Evolutionary conservation across 345 rosid species (phyloP).

Genomic region (Aquilaria sinensis): DNA sequence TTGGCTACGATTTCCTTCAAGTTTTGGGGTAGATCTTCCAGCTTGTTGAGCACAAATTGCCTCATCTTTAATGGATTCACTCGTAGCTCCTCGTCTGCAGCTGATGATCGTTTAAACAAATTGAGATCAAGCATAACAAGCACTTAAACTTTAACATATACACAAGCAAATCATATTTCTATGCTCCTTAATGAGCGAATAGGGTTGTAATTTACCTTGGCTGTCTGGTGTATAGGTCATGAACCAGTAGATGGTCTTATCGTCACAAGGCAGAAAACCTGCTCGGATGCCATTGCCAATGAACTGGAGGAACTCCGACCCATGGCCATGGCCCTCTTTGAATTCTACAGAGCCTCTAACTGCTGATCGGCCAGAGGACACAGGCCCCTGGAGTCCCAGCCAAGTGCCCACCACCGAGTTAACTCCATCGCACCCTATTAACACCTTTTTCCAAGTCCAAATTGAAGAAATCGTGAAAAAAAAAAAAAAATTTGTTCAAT

Average conservation of each 20-base stretch:
- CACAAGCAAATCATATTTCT: no score
- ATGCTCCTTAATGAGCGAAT: no score
- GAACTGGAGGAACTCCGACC: slow-evolving; percentile 15
- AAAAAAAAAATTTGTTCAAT: no score
- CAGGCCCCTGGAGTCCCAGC: slow-evolving; percentile 50
- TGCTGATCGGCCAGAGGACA: slow-evolving; percentile 26
- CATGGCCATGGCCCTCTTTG: slow-evolving; percentile 29
- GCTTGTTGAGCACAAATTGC: slow-evolving; percentile 36
- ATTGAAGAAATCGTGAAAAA: neutral
- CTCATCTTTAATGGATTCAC: slow-evolving; percentile 29
- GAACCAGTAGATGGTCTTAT: slow-evolving; percentile 25
- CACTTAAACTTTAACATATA: neutral
- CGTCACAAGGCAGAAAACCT: slow-evolving; percentile 36
- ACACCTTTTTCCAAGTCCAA: slow-evolving; percentile 24
- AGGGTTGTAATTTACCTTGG: slow-evolving; percentile 16
- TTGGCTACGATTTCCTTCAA: slow-evolving; percentile 29
- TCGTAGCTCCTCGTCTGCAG: slow-evolving; percentile 19
- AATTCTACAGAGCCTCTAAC: slow-evolving; percentile 42
- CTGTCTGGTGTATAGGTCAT: slow-evolving; percentile 25
- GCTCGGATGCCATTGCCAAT: slow-evolving; percentile 28
- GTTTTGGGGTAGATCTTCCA: slow-evolving; percentile 28
- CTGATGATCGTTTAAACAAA: neutral
- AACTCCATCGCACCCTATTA: slow-evolving; percentile 74
- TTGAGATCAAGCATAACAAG: neutral
- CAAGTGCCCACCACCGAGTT: slow-evolving; percentile 60